Evolutionary conservation across 23 red algal species (phyloP).

Genomic region (Gracilaria caudata): DNA sequence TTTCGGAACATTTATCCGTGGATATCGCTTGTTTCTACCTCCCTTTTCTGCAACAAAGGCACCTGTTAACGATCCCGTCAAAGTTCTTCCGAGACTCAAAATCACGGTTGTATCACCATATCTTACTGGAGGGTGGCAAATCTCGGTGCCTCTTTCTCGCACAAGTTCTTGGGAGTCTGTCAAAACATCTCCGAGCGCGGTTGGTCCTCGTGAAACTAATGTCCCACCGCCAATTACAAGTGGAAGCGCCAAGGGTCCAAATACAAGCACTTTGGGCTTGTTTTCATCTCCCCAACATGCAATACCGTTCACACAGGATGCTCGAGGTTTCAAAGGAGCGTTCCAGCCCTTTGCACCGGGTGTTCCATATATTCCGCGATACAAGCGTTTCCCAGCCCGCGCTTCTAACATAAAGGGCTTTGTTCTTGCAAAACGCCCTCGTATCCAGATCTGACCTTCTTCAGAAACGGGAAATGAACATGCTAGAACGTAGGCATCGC

Average conservation of each 20-base stretch:
- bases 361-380: constrained; percentile 64
- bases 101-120: constrained; percentile 25
- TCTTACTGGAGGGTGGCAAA: constrained; percentile 20
- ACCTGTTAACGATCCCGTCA: constrained; percentile 16
- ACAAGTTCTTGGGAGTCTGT: constrained; percentile 55
- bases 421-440: constrained; percentile 74
- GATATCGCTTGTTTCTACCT: not conserved
- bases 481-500: constrained; percentile 74
- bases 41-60: constrained; percentile 41
- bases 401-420: constrained; percentile 55
- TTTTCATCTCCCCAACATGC: constrained; percentile 15
- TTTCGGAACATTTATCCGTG: not conserved
- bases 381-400: constrained; percentile 6
- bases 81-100: constrained; percentile 15
- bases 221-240: constrained; percentile 47
- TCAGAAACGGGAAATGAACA: constrained; percentile 41
- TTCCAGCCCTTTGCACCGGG: constrained; percentile 53
- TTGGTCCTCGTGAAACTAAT: constrained; percentile 54
- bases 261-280: constrained; percentile 41
- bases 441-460: constrained; percentile 54
- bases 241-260: constrained; percentile 50
- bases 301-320: constrained; percentile 36
- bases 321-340: constrained; percentile 61
- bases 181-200: constrained; percentile 51
- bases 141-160: constrained; percentile 25